A percentile compares a stretch with the other conserved stretches of the same genome.
phyloP scores from a whole-genome alignment of 2,329 filamentous ascomycete genomes.

The Xylaria polymorpha region DNA sequence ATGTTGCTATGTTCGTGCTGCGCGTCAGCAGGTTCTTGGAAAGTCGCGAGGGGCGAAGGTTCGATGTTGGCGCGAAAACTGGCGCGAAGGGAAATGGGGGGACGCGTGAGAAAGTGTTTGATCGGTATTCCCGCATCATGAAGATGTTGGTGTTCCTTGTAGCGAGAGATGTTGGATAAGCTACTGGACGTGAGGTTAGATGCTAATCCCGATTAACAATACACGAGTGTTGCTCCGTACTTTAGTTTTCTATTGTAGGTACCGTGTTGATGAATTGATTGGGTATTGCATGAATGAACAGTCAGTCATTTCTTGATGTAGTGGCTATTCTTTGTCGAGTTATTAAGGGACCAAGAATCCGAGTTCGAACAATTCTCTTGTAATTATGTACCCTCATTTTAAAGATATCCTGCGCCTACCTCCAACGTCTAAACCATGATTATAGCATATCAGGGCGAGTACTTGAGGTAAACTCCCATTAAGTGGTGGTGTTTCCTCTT shows the following conservation, averaged over 20 bases:
- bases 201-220: too few relatives aligned
- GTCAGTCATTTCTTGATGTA: too few relatives aligned
- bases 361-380: too few relatives aligned
- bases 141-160: slow-evolving; percentile 18
- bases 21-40: slow-evolving; percentile 9
- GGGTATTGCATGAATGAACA: too few relatives aligned
- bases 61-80: not conserved
- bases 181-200: not conserved
- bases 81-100: not conserved
- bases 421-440: not conserved
- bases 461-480: not conserved
- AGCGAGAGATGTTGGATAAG: slow-evolving; percentile 8
- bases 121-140: slow-evolving; percentile 22
- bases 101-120: not conserved
- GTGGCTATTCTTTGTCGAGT: too few relatives aligned
- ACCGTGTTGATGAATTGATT: too few relatives aligned
- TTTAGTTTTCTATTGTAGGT: too few relatives aligned
- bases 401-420: not conserved
- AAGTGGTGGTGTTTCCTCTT: not conserved
- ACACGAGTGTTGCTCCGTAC: not conserved
- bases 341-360: too few relatives aligned
- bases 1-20: slow-evolving; percentile 25
- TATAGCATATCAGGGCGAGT: not conserved
- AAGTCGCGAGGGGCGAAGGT: not conserved
- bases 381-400: not conserved